phyloP scores from a whole-genome alignment of 2,329 filamentous ascomycete genomes.

The Cordyceps militaris region DNA sequence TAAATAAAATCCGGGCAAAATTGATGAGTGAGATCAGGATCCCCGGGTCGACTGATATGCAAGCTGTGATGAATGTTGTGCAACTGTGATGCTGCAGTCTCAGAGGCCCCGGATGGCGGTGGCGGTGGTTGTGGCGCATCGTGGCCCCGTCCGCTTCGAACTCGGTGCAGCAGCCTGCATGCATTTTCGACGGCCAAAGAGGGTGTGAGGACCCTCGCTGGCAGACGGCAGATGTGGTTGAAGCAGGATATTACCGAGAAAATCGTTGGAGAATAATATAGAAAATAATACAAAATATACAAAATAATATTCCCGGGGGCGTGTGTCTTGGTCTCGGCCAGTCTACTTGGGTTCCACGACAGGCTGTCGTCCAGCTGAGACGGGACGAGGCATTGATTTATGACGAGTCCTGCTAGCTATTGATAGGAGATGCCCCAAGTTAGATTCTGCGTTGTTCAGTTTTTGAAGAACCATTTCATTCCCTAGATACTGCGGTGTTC shows the following conservation, averaged over 20 bases:
- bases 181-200: background rate
- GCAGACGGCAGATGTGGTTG: background rate
- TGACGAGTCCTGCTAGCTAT: too few relatives aligned
- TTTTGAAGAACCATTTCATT: too few relatives aligned
- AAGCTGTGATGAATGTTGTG: background rate
- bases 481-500: too few relatives aligned
- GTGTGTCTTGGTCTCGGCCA: background rate
- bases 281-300: too few relatives aligned
- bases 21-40: background rate
- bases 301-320: background rate
- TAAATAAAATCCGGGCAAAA: background rate
- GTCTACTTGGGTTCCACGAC: conserved; percentile 1
- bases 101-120: background rate
- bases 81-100: conserved; percentile 4
- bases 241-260: too few relatives aligned
- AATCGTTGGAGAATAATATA: background rate
- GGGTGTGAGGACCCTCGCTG: background rate
- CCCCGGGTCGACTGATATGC: background rate
- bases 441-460: too few relatives aligned
- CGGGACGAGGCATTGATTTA: background rate
- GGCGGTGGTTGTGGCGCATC: background rate
- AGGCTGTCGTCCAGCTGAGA: background rate
- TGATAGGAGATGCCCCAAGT: too few relatives aligned
- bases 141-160: background rate
- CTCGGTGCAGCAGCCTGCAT: background rate